phyloP scores from a whole-genome alignment of 495 filamentous ascomycete genomes.

The Xylaria grammica region DNA sequence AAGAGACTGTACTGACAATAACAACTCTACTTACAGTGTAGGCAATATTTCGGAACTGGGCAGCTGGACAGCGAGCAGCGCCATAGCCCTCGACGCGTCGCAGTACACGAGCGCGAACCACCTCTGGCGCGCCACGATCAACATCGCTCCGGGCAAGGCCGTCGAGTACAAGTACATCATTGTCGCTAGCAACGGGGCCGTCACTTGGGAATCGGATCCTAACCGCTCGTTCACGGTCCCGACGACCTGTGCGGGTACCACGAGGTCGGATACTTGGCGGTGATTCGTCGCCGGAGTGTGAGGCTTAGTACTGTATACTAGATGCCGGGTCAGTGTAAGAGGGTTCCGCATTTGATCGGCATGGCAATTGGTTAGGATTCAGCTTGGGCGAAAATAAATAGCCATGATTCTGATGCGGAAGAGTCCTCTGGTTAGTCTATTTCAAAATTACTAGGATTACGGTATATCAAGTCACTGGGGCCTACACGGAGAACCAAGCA shows the following conservation, averaged over 20 bases:
- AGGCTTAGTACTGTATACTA: too few species aligned
- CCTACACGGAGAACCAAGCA: too few species aligned
- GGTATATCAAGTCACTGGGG: too few species aligned
- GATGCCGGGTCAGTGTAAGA: too few species aligned
- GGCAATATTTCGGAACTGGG: slow-evolving; percentile 63
- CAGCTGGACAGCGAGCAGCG: slow-evolving; percentile 57
- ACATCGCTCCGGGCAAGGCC: slow-evolving; percentile 54
- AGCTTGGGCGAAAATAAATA: too few species aligned
- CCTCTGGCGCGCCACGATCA: slow-evolving; percentile 61
- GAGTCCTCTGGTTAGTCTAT: too few species aligned
- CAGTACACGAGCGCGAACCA: slow-evolving; percentile 61
- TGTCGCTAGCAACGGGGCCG: slow-evolving; percentile 55
- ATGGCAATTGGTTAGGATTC: too few species aligned
- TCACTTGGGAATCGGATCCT: slow-evolving; percentile 69
- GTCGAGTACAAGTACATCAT: slow-evolving; percentile 76
- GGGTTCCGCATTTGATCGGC: too few species aligned
- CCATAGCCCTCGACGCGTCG: slow-evolving; percentile 56
- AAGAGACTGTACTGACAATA: not conserved
- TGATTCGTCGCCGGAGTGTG: too few species aligned
- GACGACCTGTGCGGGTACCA: slow-evolving; percentile 50
- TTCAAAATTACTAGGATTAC: too few species aligned
- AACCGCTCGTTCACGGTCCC: slow-evolving; percentile 67
- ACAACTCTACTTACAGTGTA: slow-evolving; percentile 45
- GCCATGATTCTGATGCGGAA: too few species aligned
- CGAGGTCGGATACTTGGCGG: slow-evolving; percentile 48